These are phyloP conservation scores for Myxozyma mucilagina DNA, from an alignment of 805 yeast genomes.

Conservation along the genomic window DNA sequence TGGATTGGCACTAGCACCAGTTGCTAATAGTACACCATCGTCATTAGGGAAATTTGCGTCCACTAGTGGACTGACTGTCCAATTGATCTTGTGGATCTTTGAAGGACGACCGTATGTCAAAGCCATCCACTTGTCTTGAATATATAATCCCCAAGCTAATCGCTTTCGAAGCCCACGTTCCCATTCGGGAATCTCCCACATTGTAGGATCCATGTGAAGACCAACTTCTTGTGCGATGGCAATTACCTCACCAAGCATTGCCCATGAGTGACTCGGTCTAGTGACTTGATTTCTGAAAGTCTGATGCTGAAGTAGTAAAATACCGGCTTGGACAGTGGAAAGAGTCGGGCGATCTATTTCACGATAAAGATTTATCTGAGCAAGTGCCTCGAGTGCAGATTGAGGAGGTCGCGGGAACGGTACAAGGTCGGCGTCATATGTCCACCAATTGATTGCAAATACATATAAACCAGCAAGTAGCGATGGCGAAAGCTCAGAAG, in stretches of 20 bases:
- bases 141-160: constrained; percentile 92
- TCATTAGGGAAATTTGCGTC: constrained; percentile 40
- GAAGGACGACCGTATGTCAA: constrained; percentile 82
- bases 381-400: constrained; percentile 31
- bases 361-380: constrained; percentile 28
- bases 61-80: constrained; percentile 71
- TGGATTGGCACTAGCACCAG: constrained; percentile 11
- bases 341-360: constrained; percentile 39
- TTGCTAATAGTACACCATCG: constrained; percentile 12
- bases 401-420: constrained; percentile 30
- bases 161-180: constrained; percentile 85
- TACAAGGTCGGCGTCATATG: constrained; percentile 33
- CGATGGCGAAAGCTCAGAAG: constrained; percentile 35
- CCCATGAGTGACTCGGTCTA: constrained; percentile 69
- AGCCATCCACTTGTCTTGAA: constrained; percentile 90
- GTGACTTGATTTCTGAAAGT: constrained; percentile 37
- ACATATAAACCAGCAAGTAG: constrained; percentile 34
- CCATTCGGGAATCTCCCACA: constrained; percentile 94
- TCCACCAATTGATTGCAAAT: constrained; percentile 38
- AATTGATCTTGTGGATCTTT: constrained; percentile 70
- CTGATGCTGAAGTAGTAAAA: constrained; percentile 50
- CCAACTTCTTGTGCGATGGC: constrained; percentile 90
- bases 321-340: constrained; percentile 46
- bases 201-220: constrained; percentile 82
- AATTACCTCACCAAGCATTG: constrained; percentile 63